Conservation (phyloP, 1,284 basidiomycete genomes). For the Rhodofomes roseus region DNA sequence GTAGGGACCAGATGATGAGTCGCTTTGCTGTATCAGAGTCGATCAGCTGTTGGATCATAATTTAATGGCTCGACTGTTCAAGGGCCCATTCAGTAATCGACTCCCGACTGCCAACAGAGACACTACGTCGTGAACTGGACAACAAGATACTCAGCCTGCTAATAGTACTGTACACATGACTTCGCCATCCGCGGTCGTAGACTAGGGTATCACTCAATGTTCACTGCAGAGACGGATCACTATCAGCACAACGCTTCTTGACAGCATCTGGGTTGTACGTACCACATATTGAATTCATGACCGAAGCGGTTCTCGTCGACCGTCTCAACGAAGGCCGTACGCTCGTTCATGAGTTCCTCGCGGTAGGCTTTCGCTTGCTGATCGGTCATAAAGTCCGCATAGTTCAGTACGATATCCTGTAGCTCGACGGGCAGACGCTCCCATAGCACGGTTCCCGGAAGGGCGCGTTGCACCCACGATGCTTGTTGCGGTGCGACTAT, state of each 20-base stretch:
- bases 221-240: background rate
- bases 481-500: conserved; percentile 1
- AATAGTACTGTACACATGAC: too few relatives aligned
- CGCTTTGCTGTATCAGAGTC: too few relatives aligned
- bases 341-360: conserved; percentile 14
- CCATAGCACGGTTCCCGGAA: conserved; percentile 21
- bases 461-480: conserved; percentile 20
- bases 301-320: conserved; percentile 12
- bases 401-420: conserved; percentile 6
- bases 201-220: background rate
- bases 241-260: background rate
- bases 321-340: conserved; percentile 6
- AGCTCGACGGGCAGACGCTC: conserved; percentile 9
- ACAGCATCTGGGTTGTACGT: background rate
- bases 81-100: too few relatives aligned
- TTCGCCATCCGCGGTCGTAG: too few relatives aligned
- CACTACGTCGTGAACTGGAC: too few relatives aligned
- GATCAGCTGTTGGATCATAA: too few relatives aligned
- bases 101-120: too few relatives aligned
- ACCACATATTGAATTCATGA: conserved; percentile 15
- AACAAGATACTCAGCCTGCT: too few relatives aligned
- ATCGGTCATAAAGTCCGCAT: conserved; percentile 3
- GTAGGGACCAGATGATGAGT: too few relatives aligned
- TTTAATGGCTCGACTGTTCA: too few relatives aligned
- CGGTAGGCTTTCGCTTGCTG: conserved; percentile 13